These are phyloP conservation scores for Neofusicoccum ribis DNA, from an alignment of 2,329 filamentous ascomycete species.

Conservation along the genomic window DNA sequence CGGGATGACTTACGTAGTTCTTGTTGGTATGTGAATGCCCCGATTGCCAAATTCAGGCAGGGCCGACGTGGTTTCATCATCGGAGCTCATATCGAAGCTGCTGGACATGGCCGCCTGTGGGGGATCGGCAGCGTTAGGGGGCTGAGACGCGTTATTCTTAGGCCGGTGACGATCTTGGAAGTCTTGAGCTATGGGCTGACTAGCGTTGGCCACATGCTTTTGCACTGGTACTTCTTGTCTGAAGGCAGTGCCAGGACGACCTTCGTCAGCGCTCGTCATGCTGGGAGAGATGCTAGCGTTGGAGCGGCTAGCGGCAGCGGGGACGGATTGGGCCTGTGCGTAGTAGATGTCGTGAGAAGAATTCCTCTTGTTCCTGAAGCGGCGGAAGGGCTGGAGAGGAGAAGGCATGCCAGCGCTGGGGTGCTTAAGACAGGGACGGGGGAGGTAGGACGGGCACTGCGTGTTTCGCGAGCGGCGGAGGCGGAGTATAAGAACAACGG, in stretches of 20 bases:
- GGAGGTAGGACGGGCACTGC: not conserved
- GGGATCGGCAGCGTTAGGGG: not conserved
- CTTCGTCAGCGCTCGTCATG: not conserved
- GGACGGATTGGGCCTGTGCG: not conserved
- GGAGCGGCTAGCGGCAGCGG: slow-evolving; percentile 2
- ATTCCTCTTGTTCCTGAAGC: not conserved
- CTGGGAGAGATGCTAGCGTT: not conserved
- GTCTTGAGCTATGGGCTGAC: not conserved
- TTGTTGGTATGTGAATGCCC: not conserved
- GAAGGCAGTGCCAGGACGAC: not conserved
- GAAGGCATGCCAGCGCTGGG: not conserved
- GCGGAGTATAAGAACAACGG: not conserved
- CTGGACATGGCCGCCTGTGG: not conserved
- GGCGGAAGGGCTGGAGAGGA: not conserved
- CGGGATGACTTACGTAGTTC: not conserved
- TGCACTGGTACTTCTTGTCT: not conserved
- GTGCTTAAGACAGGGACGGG: not conserved
- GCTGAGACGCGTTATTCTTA: not conserved
- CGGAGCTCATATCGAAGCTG: slow-evolving; percentile 14
- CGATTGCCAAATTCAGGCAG: not conserved
- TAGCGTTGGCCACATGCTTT: not conserved
- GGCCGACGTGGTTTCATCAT: not conserved
- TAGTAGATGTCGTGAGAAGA: not conserved
- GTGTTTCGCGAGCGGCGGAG: not conserved
- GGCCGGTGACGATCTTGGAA: not conserved